phyloP scores from a whole-genome alignment of 345 rosid genomes.

The Sonneratia alba region DNA sequence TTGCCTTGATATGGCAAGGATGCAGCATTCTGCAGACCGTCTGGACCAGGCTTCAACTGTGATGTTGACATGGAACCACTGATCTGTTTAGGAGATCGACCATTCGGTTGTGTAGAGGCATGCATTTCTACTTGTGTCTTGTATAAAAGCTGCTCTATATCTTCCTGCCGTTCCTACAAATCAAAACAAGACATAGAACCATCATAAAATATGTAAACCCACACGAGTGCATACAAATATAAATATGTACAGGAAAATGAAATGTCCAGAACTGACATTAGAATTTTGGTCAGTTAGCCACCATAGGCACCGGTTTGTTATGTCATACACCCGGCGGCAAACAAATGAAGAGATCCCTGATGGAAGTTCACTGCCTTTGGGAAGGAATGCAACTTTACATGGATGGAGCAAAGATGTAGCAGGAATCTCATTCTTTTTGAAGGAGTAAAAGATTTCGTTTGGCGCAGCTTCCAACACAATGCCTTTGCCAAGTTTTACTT shows the following conservation, averaged over 20 bases:
- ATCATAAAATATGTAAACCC: neutral
- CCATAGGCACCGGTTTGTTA: slow-evolving; percentile 59
- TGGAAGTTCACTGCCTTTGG: slow-evolving; percentile 65
- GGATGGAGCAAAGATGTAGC: slow-evolving; percentile 82
- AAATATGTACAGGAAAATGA: no score
- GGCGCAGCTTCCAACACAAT: slow-evolving; percentile 70
- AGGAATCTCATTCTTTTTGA: slow-evolving; percentile 83
- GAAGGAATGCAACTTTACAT: slow-evolving; percentile 91
- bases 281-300: slow-evolving; percentile 90
- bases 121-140: slow-evolving; percentile 70
- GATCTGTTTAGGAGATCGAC: slow-evolving; percentile 62
- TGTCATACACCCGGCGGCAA: slow-evolving; percentile 79
- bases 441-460: slow-evolving; percentile 87
- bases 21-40: slow-evolving; percentile 40
- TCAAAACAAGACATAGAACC: no score
- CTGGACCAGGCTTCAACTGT: slow-evolving; percentile 61
- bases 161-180: neutral
- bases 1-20: slow-evolving; percentile 58
- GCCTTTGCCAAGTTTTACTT: slow-evolving; percentile 81
- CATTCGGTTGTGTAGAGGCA: slow-evolving; percentile 60
- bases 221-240: neutral
- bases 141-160: slow-evolving; percentile 61
- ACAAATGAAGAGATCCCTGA: slow-evolving; percentile 77
- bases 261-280: slow-evolving; percentile 39
- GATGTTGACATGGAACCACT: slow-evolving; percentile 4